Evolutionary conservation across 2,329 filamentous ascomycete species (phyloP).

Genomic region (Aaosphaeria arxii): DNA sequence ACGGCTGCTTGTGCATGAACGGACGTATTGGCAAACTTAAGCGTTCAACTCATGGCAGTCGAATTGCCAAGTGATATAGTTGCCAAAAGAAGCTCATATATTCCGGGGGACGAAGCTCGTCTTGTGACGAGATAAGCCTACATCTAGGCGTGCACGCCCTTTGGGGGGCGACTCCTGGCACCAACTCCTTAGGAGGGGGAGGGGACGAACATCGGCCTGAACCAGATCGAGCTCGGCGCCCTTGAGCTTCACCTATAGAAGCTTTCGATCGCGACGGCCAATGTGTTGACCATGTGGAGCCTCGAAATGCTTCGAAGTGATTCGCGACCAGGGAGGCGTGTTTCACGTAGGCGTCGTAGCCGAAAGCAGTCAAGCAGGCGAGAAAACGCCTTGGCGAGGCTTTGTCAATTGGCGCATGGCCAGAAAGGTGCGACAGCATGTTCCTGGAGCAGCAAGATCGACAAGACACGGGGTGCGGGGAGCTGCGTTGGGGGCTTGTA

Average conservation of each 20-base stretch:
- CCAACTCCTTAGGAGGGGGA: conserved; percentile 22
- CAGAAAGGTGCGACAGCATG: conserved; percentile 28
- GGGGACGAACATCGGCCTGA: conserved; percentile 10
- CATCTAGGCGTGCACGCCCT: background rate
- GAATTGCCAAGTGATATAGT: conserved; percentile 3
- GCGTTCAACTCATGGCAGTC: background rate
- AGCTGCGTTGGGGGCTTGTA: background rate
- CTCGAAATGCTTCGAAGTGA: conserved; percentile 16
- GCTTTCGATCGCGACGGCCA: conserved; percentile 26
- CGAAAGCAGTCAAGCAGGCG: conserved; percentile 14
- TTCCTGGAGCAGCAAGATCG: conserved; percentile 16
- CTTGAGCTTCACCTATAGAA: conserved; percentile 26
- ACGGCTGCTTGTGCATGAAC: conserved; percentile 9
- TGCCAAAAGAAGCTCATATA: background rate
- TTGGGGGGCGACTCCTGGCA: conserved; percentile 12
- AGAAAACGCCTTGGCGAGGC: conserved; percentile 12
- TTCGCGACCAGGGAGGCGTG: conserved; percentile 5
- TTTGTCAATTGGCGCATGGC: conserved; percentile 13
- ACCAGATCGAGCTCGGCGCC: conserved; percentile 16
- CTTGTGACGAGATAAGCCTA: conserved; percentile 11
- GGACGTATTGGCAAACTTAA: background rate
- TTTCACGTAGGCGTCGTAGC: conserved; percentile 13
- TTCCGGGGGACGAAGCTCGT: background rate
- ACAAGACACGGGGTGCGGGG: background rate
- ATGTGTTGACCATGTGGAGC: conserved; percentile 22